A percentile compares a stretch with the other conserved stretches of the same genome.
Evolutionary conservation across 2,329 filamentous ascomycete species (phyloP).

Genomic region (Beauveria rudraprayagi): DNA sequence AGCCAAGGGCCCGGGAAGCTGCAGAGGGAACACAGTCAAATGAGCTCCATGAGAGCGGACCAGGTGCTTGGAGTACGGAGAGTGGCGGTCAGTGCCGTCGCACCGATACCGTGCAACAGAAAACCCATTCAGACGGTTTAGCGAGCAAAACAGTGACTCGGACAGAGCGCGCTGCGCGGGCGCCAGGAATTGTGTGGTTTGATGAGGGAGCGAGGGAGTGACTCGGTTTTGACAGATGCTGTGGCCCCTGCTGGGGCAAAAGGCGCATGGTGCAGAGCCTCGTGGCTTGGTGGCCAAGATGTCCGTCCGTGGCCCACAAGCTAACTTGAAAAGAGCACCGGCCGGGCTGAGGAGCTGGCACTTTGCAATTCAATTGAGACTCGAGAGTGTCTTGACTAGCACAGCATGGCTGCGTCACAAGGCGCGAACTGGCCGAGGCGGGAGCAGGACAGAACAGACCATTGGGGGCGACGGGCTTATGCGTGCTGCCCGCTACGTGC

Average conservation of each 20-base stretch:
- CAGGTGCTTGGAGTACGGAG: neutral
- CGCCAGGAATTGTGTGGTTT: neutral
- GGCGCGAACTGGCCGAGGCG: neutral
- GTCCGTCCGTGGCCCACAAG: neutral
- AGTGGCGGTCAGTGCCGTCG: slow-evolving; percentile 12
- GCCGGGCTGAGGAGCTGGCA: neutral
- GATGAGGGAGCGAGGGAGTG: neutral
- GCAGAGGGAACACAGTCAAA: neutral
- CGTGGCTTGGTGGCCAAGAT: neutral
- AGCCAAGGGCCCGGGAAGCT: neutral
- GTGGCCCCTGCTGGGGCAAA: neutral
- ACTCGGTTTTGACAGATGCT: neutral
- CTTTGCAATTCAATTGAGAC: neutral
- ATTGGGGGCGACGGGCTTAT: slow-evolving; percentile 13
- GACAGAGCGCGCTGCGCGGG: neutral
- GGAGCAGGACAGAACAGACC: neutral
- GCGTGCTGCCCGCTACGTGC: neutral
- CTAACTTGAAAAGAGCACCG: neutral
- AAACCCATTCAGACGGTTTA: slow-evolving; percentile 4
- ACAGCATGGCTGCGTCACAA: neutral
- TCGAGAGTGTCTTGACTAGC: neutral
- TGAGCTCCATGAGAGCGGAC: neutral
- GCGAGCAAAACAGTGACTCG: neutral
- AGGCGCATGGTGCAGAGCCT: neutral
- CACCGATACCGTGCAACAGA: slow-evolving; percentile 1